Base-by-base conservation (phyloP, 2,329 filamentous ascomycete genomes). In the Pseudopyrenochaeta lycopersici region DNA sequence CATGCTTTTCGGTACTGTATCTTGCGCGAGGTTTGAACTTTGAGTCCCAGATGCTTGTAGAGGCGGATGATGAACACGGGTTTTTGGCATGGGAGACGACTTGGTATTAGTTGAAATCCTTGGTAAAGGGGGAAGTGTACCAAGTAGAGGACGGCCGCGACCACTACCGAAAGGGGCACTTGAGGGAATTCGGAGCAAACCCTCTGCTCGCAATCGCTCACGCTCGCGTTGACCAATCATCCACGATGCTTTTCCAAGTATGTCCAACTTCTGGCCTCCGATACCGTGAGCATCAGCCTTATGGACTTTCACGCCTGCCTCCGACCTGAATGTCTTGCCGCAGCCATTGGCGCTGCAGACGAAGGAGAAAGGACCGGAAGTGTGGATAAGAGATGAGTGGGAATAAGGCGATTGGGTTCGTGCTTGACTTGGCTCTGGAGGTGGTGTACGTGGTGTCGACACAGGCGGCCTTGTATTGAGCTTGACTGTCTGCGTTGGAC, bases 281-380 rank as follows among this genome's bases (percentile, higher is more conserved):
- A 67, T 23, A 14, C 62, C 61, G 32, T 73, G 70, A 6, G 30
- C 56, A 27, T 68, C 68, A 11, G 6, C 21, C 23, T 62, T 48
- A 29, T 73, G 69, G 10, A 57, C 46, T 9, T 58, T 62, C 2
- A 71, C 52, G 2, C 49, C 68, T 11, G 60, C 38, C 31, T 63
- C 62, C 1, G 66, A 70, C 20, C 47, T 56, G 49, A 56, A 72
- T 7, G 33, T 15, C 41, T 44, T 62, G 14, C 38, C 33, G 20
- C 69, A 72, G 1, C 54, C 54, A 0, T 52, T 36, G 15, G 48
- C 30, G 4, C 50, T 51, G 44, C 66, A 68, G 15, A 36, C 7
- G 21, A 66, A 60, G 10, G 20, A 64, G 55, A n/a, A 11, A 23
- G n/a, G 15, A 10, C 3, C 36, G 11, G 17, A 4, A 10, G 36